Evolutionary conservation across 805 yeast genomes (phyloP).

Genomic region (Scheffersomyces ergatensis): DNA sequence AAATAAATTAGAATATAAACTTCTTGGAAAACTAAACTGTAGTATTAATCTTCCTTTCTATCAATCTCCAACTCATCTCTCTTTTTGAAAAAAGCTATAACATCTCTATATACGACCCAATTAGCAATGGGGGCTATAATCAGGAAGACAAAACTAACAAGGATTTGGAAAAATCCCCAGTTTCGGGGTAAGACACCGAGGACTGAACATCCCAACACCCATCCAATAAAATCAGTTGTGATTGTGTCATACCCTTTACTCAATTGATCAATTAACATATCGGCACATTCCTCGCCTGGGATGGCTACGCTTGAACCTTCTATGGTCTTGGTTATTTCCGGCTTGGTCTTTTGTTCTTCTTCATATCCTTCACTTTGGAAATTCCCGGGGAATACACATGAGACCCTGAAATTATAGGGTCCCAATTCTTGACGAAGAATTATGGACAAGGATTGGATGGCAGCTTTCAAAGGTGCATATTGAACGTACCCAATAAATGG

Average conservation of each 20-base stretch:
- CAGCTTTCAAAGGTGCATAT: slow-evolving; percentile 88
- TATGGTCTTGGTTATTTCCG: slow-evolving; percentile 72
- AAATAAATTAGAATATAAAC: too few species aligned
- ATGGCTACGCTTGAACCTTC: slow-evolving; percentile 85
- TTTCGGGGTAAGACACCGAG: slow-evolving; percentile 71
- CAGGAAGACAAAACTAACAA: slow-evolving; percentile 35
- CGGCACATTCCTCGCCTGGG: slow-evolving; percentile 63
- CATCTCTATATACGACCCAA: slow-evolving; percentile 49
- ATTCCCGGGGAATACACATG: slow-evolving; percentile 84
- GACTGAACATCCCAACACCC: slow-evolving; percentile 66
- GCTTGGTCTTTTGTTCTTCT: slow-evolving; percentile 81
- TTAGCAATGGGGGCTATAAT: slow-evolving; percentile 54
- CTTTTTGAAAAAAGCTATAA: slow-evolving; percentile 46
- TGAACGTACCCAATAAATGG: slow-evolving; percentile 90
- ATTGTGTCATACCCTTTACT: slow-evolving; percentile 67
- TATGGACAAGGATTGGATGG: slow-evolving; percentile 72
- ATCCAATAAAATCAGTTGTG: slow-evolving; percentile 82
- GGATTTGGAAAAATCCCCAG: slow-evolving; percentile 47
- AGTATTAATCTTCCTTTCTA: neutral
- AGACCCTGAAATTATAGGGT: slow-evolving; percentile 65
- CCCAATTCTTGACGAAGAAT: slow-evolving; percentile 77
- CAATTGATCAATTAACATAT: slow-evolving; percentile 53
- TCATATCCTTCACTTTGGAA: slow-evolving; percentile 84
- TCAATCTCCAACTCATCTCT: slow-evolving; percentile 4
- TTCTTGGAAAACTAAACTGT: too few species aligned